A percentile compares a stretch with the other conserved stretches of the same genome.
phyloP scores from a whole-genome alignment of 495 filamentous ascomycete species.

The Trichocladium antarcticum region DNA sequence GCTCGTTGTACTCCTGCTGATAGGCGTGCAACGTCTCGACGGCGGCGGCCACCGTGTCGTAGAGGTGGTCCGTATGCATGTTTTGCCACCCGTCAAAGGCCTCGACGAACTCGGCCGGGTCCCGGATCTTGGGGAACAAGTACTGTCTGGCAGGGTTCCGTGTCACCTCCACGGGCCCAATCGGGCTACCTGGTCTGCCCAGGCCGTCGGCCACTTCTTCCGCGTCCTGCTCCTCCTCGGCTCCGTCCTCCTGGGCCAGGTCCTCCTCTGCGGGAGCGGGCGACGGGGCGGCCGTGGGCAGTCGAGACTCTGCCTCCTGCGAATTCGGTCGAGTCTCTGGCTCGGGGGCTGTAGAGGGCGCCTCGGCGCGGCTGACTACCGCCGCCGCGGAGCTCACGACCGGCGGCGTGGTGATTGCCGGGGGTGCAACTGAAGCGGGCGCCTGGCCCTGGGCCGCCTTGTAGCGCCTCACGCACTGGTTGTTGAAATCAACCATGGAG shows the following conservation, averaged over 20 bases:
- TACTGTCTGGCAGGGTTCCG: conserved; percentile 19
- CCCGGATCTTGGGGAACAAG: conserved; percentile 27
- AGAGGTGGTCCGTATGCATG: conserved; percentile 40
- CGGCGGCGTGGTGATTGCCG: background rate
- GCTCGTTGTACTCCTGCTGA: conserved; percentile 53
- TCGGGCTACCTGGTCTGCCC: conserved; percentile 1
- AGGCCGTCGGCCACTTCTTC: conserved; percentile 13
- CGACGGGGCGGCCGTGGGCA: conserved; percentile 20
- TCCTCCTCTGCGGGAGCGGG: conserved; percentile 18
- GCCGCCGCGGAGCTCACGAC: background rate
- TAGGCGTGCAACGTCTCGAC: conserved; percentile 44
- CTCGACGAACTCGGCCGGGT: conserved; percentile 25
- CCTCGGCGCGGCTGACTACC: background rate
- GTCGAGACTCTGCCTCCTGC: conserved; percentile 11
- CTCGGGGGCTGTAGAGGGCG: background rate
- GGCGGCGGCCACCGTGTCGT: conserved; percentile 41
- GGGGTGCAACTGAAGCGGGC: background rate
- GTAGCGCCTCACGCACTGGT: conserved; percentile 13
- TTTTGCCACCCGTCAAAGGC: conserved; percentile 28
- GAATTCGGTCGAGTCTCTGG: conserved; percentile 8
- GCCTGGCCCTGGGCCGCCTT: conserved; percentile 7
- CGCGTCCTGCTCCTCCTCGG: conserved; percentile 19
- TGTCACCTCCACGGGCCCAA: conserved; percentile 19
- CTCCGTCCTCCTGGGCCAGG: conserved; percentile 9
- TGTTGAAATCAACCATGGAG: conserved; percentile 17